Conservation (phyloP, 805 yeast species). For the Candida vaughaniae region DNA sequence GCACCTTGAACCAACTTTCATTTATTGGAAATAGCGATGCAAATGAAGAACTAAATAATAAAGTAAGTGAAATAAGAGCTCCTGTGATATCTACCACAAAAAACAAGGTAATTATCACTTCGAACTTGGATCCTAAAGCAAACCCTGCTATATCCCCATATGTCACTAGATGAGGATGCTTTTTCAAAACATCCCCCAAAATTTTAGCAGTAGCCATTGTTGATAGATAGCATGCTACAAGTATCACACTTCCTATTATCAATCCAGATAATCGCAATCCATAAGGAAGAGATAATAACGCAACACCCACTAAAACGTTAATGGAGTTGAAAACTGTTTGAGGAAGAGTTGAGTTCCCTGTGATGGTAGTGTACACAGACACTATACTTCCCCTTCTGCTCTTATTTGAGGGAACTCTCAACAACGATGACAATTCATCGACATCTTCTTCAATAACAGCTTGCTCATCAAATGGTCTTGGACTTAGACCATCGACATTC, state of each 20-base stretch:
- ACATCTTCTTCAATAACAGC: slow-evolving; percentile 16
- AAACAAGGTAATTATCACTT: slow-evolving; percentile 44
- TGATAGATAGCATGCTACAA: slow-evolving; percentile 45
- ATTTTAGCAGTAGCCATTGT: slow-evolving; percentile 56
- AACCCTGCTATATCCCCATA: slow-evolving; percentile 60
- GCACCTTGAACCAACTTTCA: slow-evolving; percentile 24
- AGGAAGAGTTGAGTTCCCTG: slow-evolving; percentile 54
- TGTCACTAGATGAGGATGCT: slow-evolving; percentile 41
- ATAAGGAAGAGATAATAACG: slow-evolving; percentile 69
- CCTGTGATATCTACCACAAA: slow-evolving; percentile 61
- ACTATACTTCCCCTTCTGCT: slow-evolving; percentile 14
- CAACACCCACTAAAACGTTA: slow-evolving; percentile 74
- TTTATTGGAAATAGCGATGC: slow-evolving; percentile 40
- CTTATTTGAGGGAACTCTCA: slow-evolving; percentile 1
- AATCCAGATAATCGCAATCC: slow-evolving; percentile 71
- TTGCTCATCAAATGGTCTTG: slow-evolving; percentile 9
- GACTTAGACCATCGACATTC: slow-evolving; percentile 1
- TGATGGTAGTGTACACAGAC: slow-evolving; percentile 12
- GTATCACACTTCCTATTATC: slow-evolving; percentile 47
- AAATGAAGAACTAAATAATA: slow-evolving; percentile 62
- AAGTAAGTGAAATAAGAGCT: slow-evolving; percentile 56
- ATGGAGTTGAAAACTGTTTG: slow-evolving; percentile 69
- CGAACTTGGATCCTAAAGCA: slow-evolving; percentile 47
- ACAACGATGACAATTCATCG: slow-evolving; percentile 15
- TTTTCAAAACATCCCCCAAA: slow-evolving; percentile 47